Conservation (phyloP, 2,329 filamentous ascomycete genomes). For the Biscogniauxia mediterranea region DNA sequence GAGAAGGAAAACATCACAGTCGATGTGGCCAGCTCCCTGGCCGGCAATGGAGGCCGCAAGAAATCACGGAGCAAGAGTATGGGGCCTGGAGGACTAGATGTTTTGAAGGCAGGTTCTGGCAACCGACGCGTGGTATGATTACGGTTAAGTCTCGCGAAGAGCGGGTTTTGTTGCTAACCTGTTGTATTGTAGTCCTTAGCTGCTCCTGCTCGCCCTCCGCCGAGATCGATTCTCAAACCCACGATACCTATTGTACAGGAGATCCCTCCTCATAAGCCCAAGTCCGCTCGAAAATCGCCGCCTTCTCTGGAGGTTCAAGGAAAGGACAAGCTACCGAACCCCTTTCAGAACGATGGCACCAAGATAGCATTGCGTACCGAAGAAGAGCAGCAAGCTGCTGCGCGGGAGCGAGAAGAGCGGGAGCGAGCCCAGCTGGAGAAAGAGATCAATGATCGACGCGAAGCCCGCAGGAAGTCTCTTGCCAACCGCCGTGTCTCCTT, state of each 20-base stretch:
- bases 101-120: constrained; percentile 69
- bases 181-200: constrained; percentile 50
- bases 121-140: constrained; percentile 74
- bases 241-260: constrained; percentile 66
- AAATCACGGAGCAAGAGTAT: constrained; percentile 94
- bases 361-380: constrained; percentile 67
- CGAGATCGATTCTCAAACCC: constrained; percentile 77
- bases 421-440: constrained; percentile 59
- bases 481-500: constrained; percentile 95
- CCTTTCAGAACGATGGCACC: constrained; percentile 46
- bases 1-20: constrained; percentile 80
- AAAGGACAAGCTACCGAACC: constrained; percentile 43
- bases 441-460: constrained; percentile 68
- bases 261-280: constrained; percentile 66
- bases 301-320: constrained; percentile 39
- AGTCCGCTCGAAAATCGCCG: constrained; percentile 46
- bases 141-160: not conserved
- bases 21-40: constrained; percentile 56
- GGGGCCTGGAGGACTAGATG: constrained; percentile 85
- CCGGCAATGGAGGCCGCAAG: constrained; percentile 48
- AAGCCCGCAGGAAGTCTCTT: constrained; percentile 87
- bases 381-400: constrained; percentile 68
- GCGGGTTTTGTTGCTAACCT: constrained; percentile 18
- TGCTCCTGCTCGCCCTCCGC: constrained; percentile 47
- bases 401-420: constrained; percentile 66